Conservation (phyloP, 805 yeast genomes). For the Kluyveromyces lactis region DNA sequence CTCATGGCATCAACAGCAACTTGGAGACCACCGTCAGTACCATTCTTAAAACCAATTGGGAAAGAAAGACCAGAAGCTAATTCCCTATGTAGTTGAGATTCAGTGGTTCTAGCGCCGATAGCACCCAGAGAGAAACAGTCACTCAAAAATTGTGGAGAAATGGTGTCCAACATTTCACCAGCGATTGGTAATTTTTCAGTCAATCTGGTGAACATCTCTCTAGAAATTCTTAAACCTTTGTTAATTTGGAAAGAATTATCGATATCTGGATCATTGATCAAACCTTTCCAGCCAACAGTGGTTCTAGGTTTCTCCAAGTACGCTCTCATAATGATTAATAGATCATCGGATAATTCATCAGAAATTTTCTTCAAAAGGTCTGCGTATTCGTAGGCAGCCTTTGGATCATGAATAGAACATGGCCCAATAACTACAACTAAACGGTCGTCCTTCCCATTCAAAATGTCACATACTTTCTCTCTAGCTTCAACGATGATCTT, state of each 20-base stretch:
- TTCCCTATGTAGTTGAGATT: constrained; percentile 95
- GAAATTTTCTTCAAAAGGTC: constrained; percentile 49
- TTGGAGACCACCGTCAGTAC: constrained; percentile 92
- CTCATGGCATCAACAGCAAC: constrained; percentile 92
- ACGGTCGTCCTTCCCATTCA: constrained; percentile 81
- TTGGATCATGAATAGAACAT: constrained; percentile 92
- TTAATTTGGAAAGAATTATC: constrained; percentile 89
- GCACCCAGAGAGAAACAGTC: constrained; percentile 96
- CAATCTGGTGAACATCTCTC: constrained; percentile 77
- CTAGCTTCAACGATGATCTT: constrained; percentile 68
- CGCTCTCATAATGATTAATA: constrained; percentile 91
- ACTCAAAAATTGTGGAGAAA: constrained; percentile 90
- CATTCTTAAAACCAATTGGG: constrained; percentile 98
- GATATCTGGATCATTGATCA: constrained; percentile 94
- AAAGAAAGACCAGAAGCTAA: constrained; percentile 92
- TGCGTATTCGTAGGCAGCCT: constrained; percentile 86
- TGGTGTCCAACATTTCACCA: constrained; percentile 95
- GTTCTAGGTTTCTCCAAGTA: constrained; percentile 97
- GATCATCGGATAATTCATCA: constrained; percentile 60
- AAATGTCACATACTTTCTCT: constrained; percentile 59
- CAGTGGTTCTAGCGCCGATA: constrained; percentile 98
- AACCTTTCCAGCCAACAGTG: constrained; percentile 98
- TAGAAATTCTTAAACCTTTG: constrained; percentile 84
- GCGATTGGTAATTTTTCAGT: constrained; percentile 88
- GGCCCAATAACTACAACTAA: constrained; percentile 90